These are phyloP conservation scores for Volvariella surrecta DNA, from an alignment of 1,284 basidiomycete species.

Conservation along the genomic window DNA sequence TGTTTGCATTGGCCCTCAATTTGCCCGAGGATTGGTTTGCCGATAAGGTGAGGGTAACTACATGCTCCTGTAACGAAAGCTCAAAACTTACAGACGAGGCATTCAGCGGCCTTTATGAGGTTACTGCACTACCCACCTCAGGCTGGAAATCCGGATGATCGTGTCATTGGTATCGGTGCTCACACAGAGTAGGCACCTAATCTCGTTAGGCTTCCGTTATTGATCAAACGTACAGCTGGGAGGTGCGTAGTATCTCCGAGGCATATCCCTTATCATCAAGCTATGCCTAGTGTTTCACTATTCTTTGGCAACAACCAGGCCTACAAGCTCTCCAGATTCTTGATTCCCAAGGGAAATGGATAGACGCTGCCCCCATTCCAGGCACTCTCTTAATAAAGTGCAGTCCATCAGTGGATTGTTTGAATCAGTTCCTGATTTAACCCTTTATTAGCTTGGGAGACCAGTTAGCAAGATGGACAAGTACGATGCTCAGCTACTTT, in stretches of 20 bases:
- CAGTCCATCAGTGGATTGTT: constrained; percentile 10
- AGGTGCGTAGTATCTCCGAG: constrained; percentile 29
- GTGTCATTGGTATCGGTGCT: constrained; percentile 74
- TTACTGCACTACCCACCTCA: constrained; percentile 74
- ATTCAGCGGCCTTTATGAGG: constrained; percentile 70
- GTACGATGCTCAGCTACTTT: constrained; percentile 27
- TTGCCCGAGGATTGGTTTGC: constrained; percentile 72
- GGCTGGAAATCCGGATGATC: constrained; percentile 49
- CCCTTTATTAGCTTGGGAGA: constrained; percentile 51
- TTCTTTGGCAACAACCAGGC: constrained; percentile 57
- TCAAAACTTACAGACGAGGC: constrained; percentile 32
- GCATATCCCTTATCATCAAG: constrained; percentile 21
- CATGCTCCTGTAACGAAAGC: background rate
- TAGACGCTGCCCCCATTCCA: constrained; percentile 53
- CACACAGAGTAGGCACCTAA: constrained; percentile 55
- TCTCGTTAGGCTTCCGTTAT: background rate
- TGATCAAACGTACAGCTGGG: constrained; percentile 32
- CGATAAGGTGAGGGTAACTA: constrained; percentile 49
- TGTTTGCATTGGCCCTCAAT: constrained; percentile 78
- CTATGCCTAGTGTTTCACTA: constrained; percentile 60
- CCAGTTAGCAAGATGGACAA: constrained; percentile 72
- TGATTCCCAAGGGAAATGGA: constrained; percentile 55
- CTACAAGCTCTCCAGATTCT: constrained; percentile 66
- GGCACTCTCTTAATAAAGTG: constrained; percentile 67
- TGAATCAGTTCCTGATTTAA: constrained; percentile 3